Base-by-base conservation (phyloP, 164 flowering plant genomes). In the Euptelea pleiosperma region DNA sequence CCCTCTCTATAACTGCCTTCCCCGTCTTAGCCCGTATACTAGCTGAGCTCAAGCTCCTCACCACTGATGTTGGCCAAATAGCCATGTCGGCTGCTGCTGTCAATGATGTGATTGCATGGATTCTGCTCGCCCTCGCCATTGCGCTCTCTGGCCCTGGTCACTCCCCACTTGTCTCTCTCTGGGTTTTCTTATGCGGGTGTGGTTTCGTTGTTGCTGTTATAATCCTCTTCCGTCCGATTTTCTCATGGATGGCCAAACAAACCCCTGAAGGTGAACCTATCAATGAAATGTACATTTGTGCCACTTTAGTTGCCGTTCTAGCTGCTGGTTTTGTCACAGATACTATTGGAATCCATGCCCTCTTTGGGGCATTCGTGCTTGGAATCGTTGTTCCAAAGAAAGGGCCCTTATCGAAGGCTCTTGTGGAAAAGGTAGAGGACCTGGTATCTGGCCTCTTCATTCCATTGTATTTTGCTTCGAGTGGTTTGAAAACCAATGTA, bases 1-100 rank as follows among this genome's bases (percentile, higher is more conserved):
- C 96, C 25, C 78, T 88, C 33, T 88, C 92, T 25, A 86, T 88
- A 22, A 88, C 92, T 16, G 92, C 96, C 33, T 86, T 88, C 63
- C 90, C 92, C 29, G 96, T 88, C 46, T 55, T 88, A 30, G 96
- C 96, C 1, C 92, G 96, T 21, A 88, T 88, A 37, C 63, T 88
- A 18, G 96, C 96, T 6, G 91, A 88, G 70, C 77, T 85, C 31
- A 83, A 85, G 69, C 86, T 88, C 19, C 69, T 88, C 35, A 88
- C 91, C 18, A 85, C 91, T n/a, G 91, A 85, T 55, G 77, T 88
- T 8, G 96, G 96, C 1, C 61, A 79, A 31, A 77, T 82, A 71
- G 96, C 91, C 29, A 83, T 88, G 91, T 83, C 96, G 2, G 96
- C 96, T n/a, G 96, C 96, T 6, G 91, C 96, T 1, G 81, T 88